Evolutionary conservation across 1,284 basidiomycete species (phyloP), one percentile per base, ranked within the genome.

Genomic region (Prillingera fragicola): DNA sequence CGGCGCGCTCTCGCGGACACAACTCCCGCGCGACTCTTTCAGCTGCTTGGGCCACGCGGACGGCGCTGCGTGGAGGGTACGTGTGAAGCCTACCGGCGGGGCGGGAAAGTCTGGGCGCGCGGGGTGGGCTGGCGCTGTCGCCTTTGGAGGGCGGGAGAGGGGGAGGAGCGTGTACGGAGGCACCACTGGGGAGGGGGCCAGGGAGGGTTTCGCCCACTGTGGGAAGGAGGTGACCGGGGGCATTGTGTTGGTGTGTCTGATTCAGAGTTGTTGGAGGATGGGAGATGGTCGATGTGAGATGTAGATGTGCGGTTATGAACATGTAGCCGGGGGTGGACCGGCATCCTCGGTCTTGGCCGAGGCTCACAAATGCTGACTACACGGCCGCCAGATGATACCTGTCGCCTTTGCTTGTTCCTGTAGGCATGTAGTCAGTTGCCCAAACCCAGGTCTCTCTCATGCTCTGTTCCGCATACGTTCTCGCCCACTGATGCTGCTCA

Each of bases 31-130:
- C 75, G 74, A 9, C 22, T 56, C 47, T 18, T 24, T 29, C 25
- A 52, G 39, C 8, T 41, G 38, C n/a, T 84, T 76, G 3, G 85
- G 78, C 57, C 78, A 78, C 0, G 83, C 80, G 5, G 83, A 80
- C 0, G 85, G 84, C n/a, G 86, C 67, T 25, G 87, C 62, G 57
- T 90, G 87, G 0, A 83, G 83, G 1, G 78, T 78, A 5, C 76
- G 60, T 12, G 57, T 65, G 60, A 74, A 81, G 10, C 60, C 56
- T 41, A 8, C 54, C 52, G 27, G 64, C 56, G 31, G 68, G 60
- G 41, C 68, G 48, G 21, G 57, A 9, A 41, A 63, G 2, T 25
- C 33, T 13, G 41, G 40, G 57, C 40, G 52, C 25, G 25, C 50
- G 32, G 37, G 45, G 34, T 37, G 49, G 31, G 23, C 14, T 5